Conservation (phyloP, 108 stramenopile genomes). For the Cyclotella baltica region DNA sequence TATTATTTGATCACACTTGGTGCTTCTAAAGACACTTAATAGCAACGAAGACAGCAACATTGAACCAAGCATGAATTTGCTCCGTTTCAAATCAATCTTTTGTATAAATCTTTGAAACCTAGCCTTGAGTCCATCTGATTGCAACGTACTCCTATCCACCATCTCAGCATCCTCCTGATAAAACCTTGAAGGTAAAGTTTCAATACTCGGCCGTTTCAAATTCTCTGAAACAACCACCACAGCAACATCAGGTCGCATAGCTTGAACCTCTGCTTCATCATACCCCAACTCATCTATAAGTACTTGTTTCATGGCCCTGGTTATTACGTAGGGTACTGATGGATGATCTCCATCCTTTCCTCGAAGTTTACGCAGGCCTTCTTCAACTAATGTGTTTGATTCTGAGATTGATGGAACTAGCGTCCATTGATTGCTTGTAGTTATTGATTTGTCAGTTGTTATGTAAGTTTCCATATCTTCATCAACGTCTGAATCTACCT, state of each 20-base stretch:
- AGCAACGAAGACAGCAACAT: not conserved
- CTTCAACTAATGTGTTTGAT: constrained; percentile 30
- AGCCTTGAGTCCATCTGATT: not conserved
- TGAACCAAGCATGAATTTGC: not conserved
- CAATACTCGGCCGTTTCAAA: constrained; percentile 12
- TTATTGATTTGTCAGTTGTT: not conserved
- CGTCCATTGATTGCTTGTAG: not conserved
- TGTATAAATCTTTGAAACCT: constrained; percentile 5
- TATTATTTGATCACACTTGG: not conserved
- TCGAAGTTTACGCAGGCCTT: constrained; percentile 26
- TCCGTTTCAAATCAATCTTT: constrained; percentile 7
- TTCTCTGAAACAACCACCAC: constrained; percentile 21
- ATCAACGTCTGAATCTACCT: not conserved
- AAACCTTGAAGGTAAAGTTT: constrained; percentile 14
- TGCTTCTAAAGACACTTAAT: not conserved
- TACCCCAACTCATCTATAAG: constrained; percentile 40
- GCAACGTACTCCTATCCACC: not conserved
- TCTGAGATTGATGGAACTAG: not conserved
- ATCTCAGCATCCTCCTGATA: constrained; percentile 10
- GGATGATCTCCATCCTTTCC: constrained; percentile 26
- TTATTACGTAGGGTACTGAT: constrained; percentile 37
- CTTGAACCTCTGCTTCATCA: constrained; percentile 14
- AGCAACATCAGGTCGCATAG: constrained; percentile 40
- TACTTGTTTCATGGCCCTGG: constrained; percentile 29
- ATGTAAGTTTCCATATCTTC: not conserved